Evolutionary conservation across 371 early-diverging fungal genomes (phyloP).

Genomic region (Mortierella sp.): DNA sequence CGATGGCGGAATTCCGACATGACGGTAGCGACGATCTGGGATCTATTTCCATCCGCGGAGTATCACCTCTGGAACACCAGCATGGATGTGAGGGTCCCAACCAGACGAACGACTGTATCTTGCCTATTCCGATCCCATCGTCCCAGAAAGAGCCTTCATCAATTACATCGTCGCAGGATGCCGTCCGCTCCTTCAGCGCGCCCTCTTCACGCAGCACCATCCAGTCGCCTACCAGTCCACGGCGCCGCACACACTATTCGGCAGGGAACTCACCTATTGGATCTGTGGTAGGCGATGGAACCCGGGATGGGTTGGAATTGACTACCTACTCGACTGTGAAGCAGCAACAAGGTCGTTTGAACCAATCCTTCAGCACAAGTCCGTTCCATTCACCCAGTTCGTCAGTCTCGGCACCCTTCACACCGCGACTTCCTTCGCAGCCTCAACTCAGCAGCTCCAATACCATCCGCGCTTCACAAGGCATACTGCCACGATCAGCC

Average conservation of each 20-base stretch:
- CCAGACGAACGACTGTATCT: background rate
- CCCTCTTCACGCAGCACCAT: background rate
- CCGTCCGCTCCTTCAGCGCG: background rate
- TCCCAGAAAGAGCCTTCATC: background rate
- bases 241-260: constrained; percentile 5
- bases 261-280: background rate
- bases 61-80: background rate
- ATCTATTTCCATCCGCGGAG: background rate
- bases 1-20: background rate
- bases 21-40: background rate
- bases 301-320: background rate
- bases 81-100: background rate
- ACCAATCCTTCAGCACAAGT: background rate
- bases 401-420: constrained; percentile 42
- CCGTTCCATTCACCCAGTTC: constrained; percentile 39
- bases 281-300: background rate
- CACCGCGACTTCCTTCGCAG: constrained; percentile 46
- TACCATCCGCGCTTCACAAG: constrained; percentile 6
- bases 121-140: background rate
- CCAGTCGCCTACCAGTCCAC: background rate
- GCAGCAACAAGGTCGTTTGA: constrained; percentile 14
- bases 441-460: constrained; percentile 21
- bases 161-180: background rate
- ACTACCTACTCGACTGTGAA: background rate
- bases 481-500: constrained; percentile 1